These are phyloP conservation scores for Tricholoma bakamatsutake DNA, from an alignment of 768 basidiomycete species.

Conservation along the genomic window DNA sequence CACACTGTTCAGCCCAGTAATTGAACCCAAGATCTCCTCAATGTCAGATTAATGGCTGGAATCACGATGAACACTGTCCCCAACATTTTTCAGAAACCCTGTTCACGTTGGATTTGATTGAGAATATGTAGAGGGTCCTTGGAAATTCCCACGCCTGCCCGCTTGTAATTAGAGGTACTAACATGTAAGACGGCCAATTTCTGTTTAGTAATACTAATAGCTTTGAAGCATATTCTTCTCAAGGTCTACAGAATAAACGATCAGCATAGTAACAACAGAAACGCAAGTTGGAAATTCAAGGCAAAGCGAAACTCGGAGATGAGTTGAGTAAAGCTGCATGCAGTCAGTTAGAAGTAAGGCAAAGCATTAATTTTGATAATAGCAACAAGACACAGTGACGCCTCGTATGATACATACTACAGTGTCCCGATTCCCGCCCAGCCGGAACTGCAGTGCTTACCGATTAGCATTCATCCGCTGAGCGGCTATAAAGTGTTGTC, in stretches of 20 bases:
- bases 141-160: too few species aligned
- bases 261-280: too few species aligned
- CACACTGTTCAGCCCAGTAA: not conserved
- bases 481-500: conserved; percentile 40
- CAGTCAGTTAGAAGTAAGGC: not conserved
- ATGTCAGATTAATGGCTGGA: conserved; percentile 18
- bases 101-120: conserved; percentile 18
- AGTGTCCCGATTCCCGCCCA: not conserved
- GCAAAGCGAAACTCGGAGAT: too few species aligned
- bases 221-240: too few species aligned
- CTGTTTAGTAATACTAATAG: too few species aligned
- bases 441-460: not conserved
- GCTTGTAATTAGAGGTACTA: too few species aligned
- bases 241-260: too few species aligned
- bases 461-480: not conserved
- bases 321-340: too few species aligned
- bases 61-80: conserved; percentile 25
- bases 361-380: not conserved
- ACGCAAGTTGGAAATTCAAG: too few species aligned
- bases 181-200: too few species aligned
- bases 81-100: conserved; percentile 21
- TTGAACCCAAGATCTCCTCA: conserved; percentile 8
- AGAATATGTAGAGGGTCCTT: not conserved
- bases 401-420: not conserved
- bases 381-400: not conserved